Conservation (phyloP, 192 early-diverging fungal species). For the Thamnidium elegans region DNA sequence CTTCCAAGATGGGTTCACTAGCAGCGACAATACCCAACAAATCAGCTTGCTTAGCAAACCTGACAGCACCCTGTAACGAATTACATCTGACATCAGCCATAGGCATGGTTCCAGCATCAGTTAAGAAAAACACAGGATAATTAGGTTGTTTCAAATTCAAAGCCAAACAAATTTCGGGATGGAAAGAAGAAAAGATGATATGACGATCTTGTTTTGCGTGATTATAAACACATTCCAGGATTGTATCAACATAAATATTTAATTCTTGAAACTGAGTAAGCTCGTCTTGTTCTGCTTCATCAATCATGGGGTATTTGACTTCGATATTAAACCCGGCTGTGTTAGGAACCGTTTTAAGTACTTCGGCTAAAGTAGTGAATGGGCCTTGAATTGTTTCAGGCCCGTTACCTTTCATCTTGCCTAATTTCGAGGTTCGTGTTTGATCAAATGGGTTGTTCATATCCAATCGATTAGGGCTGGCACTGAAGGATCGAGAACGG, state of each 20-base stretch:
- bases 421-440: constrained; percentile 27
- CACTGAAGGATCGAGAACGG: constrained; percentile 45
- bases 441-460: constrained; percentile 3
- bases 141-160: constrained; percentile 83
- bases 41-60: constrained; percentile 69
- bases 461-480: neutral
- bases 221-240: constrained; percentile 75
- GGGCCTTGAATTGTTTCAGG: constrained; percentile 81
- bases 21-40: constrained; percentile 80
- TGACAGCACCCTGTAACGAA: constrained; percentile 73
- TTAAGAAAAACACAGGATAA: constrained; percentile 91
- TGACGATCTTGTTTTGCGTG: constrained; percentile 55
- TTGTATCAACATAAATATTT: constrained; percentile 83
- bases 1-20: constrained; percentile 69
- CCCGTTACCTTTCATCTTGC: constrained; percentile 74
- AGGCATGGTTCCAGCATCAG: constrained; percentile 70
- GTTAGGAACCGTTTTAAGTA: constrained; percentile 70
- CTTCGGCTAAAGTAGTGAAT: constrained; percentile 80
- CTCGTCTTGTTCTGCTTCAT: constrained; percentile 79
- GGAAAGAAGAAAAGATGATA: constrained; percentile 91
- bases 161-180: constrained; percentile 83
- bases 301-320: constrained; percentile 92
- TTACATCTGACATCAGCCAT: constrained; percentile 82
- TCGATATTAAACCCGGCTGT: constrained; percentile 91
- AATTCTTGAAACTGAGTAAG: constrained; percentile 71